phyloP scores from a whole-genome alignment of 257 asterid species.

The Coffea canephora region DNA sequence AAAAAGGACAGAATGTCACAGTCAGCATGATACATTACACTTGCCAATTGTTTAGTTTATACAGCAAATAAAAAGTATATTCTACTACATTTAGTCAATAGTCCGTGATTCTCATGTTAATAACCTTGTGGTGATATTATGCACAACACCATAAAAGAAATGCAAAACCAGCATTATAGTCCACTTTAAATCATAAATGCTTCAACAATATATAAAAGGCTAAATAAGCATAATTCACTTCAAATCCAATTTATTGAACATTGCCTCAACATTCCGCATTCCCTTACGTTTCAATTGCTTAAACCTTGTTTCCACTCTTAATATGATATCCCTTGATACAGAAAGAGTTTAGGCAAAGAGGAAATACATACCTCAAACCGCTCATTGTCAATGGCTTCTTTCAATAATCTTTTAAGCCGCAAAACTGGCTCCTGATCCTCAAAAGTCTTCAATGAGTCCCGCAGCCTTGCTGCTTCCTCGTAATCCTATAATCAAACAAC shows the following conservation, averaged over 20 bases:
- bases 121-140: not conserved
- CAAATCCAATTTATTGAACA: not conserved
- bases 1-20: too few relatives aligned
- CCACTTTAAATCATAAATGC: not conserved
- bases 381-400: slow-evolving; percentile 73
- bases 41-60: not conserved
- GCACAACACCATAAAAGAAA: not conserved
- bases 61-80: not conserved
- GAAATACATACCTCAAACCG: slow-evolving; percentile 58
- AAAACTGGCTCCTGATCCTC: slow-evolving; percentile 86
- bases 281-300: not conserved
- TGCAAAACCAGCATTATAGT: not conserved
- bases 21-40: too few relatives aligned
- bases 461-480: slow-evolving; percentile 78
- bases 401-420: slow-evolving; percentile 60
- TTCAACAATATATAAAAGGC: too few relatives aligned
- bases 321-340: not conserved
- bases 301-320: not conserved
- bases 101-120: too few relatives aligned
- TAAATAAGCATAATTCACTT: too few relatives aligned
- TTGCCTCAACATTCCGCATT: not conserved
- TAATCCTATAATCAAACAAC: slow-evolving; percentile 45
- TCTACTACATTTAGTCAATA: not conserved
- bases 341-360: not conserved
- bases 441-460: slow-evolving; percentile 65